A percentile compares a stretch with the other conserved stretches of the same genome.
These are phyloP conservation scores for Primulina eburnea DNA, from an alignment of 257 asterid genomes.

Conservation along the genomic window DNA sequence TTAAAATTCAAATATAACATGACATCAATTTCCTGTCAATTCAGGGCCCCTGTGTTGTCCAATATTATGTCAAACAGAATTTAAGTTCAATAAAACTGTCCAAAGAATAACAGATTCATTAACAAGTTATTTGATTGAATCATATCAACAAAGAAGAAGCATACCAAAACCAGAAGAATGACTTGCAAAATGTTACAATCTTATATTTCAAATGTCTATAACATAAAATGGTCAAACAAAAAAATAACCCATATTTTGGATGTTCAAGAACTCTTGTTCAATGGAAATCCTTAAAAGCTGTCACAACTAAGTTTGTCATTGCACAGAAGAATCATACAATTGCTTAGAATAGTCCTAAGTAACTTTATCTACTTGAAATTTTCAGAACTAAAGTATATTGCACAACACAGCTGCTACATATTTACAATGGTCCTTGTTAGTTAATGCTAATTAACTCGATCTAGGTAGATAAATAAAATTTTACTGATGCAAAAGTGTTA, in stretches of 20 bases:
- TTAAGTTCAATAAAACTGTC: background rate
- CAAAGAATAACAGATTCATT: background rate
- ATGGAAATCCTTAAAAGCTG: background rate
- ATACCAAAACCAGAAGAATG: background rate
- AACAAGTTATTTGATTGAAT: background rate
- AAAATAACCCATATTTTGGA: background rate
- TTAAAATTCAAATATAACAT: background rate
- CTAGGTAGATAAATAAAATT: conserved; percentile 18
- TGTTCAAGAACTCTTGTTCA: background rate
- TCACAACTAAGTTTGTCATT: background rate
- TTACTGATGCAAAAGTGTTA: conserved; percentile 33
- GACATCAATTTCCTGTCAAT: background rate
- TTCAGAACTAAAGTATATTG: background rate
- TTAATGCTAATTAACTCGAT: conserved; percentile 10
- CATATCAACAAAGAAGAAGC: background rate
- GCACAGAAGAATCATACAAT: background rate
- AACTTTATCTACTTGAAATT: conserved; percentile 14
- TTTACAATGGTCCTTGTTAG: conserved; percentile 1
- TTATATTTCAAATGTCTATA: background rate
- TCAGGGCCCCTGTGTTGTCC: background rate
- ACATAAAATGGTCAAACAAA: background rate
- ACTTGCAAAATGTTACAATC: background rate
- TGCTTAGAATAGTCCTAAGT: background rate
- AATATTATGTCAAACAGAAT: background rate
- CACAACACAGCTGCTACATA: conserved; percentile 28